phyloP scores from a whole-genome alignment of 2,329 filamentous ascomycete species.

The Trichoderma koningiopsis region DNA sequence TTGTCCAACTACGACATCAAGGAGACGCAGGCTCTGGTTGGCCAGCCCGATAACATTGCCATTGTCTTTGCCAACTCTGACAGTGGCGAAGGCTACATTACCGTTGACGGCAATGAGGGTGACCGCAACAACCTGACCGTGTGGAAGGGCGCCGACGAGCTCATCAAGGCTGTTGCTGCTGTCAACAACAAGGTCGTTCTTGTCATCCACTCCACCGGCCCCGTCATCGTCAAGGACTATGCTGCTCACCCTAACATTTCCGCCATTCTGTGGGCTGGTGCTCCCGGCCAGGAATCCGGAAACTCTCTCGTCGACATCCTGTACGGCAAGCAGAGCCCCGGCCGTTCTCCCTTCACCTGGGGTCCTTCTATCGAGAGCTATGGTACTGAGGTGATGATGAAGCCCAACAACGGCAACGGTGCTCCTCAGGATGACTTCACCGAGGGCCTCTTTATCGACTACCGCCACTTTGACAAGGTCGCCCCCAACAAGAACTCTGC shows the following conservation, averaged over 20 bases:
- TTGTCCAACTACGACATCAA: conserved; percentile 64
- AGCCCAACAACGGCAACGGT: conserved; percentile 66
- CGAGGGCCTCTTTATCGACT: conserved; percentile 80
- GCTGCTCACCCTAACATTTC: conserved; percentile 77
- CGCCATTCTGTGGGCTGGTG: conserved; percentile 78
- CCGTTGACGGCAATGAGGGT: conserved; percentile 78
- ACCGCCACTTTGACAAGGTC: conserved; percentile 66
- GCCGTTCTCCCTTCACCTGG: conserved; percentile 79
- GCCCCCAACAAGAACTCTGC: conserved; percentile 39
- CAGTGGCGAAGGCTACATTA: conserved; percentile 84
- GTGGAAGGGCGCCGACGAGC: conserved; percentile 77
- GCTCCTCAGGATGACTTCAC: conserved; percentile 73
- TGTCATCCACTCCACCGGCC: conserved; percentile 82
- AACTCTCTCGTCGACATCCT: conserved; percentile 80
- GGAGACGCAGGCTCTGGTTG: conserved; percentile 62
- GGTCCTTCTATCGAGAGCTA: conserved; percentile 69
- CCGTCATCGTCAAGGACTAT: conserved; percentile 76
- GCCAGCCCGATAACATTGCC: conserved; percentile 65
- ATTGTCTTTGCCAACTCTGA: conserved; percentile 91
- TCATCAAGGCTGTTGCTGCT: conserved; percentile 79
- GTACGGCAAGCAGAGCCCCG: conserved; percentile 79
- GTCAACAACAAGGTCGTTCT: conserved; percentile 88
- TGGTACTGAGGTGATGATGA: conserved; percentile 66
- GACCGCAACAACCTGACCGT: conserved; percentile 92
- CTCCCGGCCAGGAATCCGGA: conserved; percentile 82